Base-by-base conservation (phyloP, 371 early-diverging fungal species). In the Mucor indicus region DNA sequence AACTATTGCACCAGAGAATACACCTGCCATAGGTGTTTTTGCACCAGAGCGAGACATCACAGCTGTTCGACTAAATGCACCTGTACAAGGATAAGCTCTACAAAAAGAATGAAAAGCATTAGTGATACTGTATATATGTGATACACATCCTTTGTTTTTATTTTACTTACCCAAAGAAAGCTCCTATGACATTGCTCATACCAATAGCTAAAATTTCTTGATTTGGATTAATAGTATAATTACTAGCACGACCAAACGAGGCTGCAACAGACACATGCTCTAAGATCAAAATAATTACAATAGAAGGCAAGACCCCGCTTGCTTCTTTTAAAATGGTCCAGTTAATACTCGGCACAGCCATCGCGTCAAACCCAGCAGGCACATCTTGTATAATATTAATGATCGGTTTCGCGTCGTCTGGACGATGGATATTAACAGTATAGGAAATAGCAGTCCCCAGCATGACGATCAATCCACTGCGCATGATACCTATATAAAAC, bases 11-110 rank as follows among this genome's bases (percentile, higher is more conserved):
- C 82, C 88, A 4, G 90, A 84, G 61, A 91, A 80, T 19, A 89
- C 57, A 16, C 90, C 87, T 1, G 90, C 88, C 4, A 90, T 56
- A 0, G 96, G 93, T 0, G 93, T 89, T 37, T 84, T 75, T 19
- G 85, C 90, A 4, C 93, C 92, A 11, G 87, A 82, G 39, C 82
- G 69, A 36, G 81, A 65, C 75, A 90, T 91, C 52, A 94, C 79
- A 17, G 93, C 90, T 0, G 91, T 86, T 45, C 96, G 84, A n/a
- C 90, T 89, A 57, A 96, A 93, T 2, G 92, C 89, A n/a, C 94
- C 95, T 25, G 92, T 90, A 8, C 86, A 84, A 11, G 95, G 89
- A 64, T 84, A 91, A 0, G 83, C 88, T 11, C 89, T 85, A 44
- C n/a, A 43, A 23, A 24, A 19, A 29, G 17, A 21, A 30, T 17